Evolutionary conservation across 305 asterid species (phyloP), one percentile per base, ranked within the genome.

Genomic region (Coffea humblotiana): DNA sequence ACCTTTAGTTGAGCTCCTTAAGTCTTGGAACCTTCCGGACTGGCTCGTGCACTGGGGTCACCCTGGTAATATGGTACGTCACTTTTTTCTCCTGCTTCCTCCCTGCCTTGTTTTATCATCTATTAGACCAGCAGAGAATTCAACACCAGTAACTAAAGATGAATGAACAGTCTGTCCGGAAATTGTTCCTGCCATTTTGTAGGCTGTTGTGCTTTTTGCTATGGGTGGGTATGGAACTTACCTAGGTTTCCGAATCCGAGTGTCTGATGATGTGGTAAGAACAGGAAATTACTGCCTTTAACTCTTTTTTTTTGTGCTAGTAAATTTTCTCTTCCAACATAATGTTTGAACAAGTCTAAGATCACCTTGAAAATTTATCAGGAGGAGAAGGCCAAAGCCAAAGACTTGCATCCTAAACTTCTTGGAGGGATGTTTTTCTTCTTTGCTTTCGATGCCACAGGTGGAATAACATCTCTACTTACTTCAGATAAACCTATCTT

Each of bases 11-110:
- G 97, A 93, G 88, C 79, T 95, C 51, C 88, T 93, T 37, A 88
- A 91, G 78, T 91, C 98, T 63, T 89, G 71, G 90, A 85, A 89
- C 84, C 90, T 93, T 66, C 99, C 98, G 0, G 97, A 77, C 32
- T 93, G 96, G 98, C 97, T 95, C 49, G 96, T 93, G 27, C 99
- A 95, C 75, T 95, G 98, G 98, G 98, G 99, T 73, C 98, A 93
- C 77, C 99, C 99, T 4, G 97, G 93, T n/a, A 95, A 95, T 91
- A 93, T 95, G 99, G 99, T 67, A 37, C 72, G 15, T 65, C 51
- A 4, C 43, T 10, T 52, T 25, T 71, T 5, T 71, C 71, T 70
- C 47, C 63, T 23, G 47, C 11, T 77, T 18, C 66, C 32, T 73
- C 47, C 77, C 16, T 45, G 1, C 27, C 8, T 8, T 73, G 15